Base-by-base conservation (phyloP, 805 yeast genomes). In the Kodamaea jinghongensis region DNA sequence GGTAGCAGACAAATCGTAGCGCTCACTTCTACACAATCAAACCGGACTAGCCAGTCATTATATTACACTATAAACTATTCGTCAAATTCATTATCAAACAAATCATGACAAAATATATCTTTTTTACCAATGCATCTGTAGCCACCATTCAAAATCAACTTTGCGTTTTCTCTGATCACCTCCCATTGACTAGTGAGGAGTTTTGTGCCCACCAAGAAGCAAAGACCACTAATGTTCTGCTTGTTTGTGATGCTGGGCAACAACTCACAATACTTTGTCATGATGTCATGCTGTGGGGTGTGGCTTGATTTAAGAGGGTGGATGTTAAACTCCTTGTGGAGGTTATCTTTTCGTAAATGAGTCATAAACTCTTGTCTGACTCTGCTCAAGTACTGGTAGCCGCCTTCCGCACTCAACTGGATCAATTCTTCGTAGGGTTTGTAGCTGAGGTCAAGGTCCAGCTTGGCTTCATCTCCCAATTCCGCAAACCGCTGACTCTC, bases 181-280 rank as follows among this genome's bases (percentile, higher is more conserved):
- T 65, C 70, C 71, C 72, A 68, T 42, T 67, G 73, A 43, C 71
- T 61, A 28, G 51, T 54, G 34, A 65, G 48, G 16, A 68, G 51
- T 30, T 55, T 59, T 0, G 65, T 57, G 1, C 71, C 71, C 6
- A 70, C 61, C 27, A 67, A 51, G 43, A 67, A 64, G 36, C 75
- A 70, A 9, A 70, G 51, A 2, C 75, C 75, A 42, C 70, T 59
- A 14, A 70, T 58, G 34, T 68, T 63, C 39, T 70, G 65, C 41
- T 61, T 63, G 38, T 59, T 51, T 13, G 59, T 43, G n/a, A 70
- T 59, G 10, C 38, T 39, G 1, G 67, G 63, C 22, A 68, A 53
- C 3, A 61, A 31, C 13, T 58, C 63, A 39, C 70, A 56, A 43
- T 66, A 63, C 39, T 61, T 60, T n/a, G 52, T 37, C 13, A 67